Evolutionary conservation across 2,329 filamentous ascomycete species (phyloP), one percentile per base, ranked within the genome.

Genomic region (Aspergillus awamori): DNA sequence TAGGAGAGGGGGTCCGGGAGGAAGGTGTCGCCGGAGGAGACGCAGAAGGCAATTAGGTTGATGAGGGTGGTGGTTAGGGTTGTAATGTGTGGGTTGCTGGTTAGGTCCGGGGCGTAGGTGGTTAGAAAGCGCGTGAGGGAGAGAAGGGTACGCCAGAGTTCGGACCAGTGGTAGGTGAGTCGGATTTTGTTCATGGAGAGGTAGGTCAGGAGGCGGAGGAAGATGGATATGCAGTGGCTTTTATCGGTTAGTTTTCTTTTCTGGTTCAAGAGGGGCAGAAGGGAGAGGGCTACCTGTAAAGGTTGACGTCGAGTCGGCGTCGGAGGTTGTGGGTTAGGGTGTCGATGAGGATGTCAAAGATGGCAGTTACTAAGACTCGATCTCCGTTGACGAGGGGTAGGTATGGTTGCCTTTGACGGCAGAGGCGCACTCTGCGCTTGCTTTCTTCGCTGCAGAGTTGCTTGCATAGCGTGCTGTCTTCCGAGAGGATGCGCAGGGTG

Each of bases 251-350:
- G 3, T 51, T 36, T 55, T 8, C 36, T 57, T 24, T 54, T 28
- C 30, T 41, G 30, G 8, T n/a, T 26, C 30, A 15, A n/a, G 26
- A 28, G 53, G 17, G 20, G 33, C 5, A 13, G 8, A 33, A 22
- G 10, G 24, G 22, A 7, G 26, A n/a, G 22, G 20, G 71, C 65
- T 70, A 84, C 81, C 87, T 90, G 73, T 97, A 97, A 36, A 98
- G 84, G 38, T 90, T 87, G 13, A 93, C 87, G 73, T 98, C 94
- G 3, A 99, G 84, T 39, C 91, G 87, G 52, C 91, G 88, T 30
- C 92, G 88, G 28, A 99, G 83, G 73, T 99, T 99, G 78, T 99
- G 95, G 69, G 93, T 97, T 68, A 98, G 89, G 4, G 90, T 92
- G 74, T 98, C 94, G 36, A 96, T 85, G 83, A 96, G 89, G 22